Evolutionary conservation across 495 filamentous ascomycete genomes (phyloP).

Genomic region (Penicillium psychrofluorescens): DNA sequence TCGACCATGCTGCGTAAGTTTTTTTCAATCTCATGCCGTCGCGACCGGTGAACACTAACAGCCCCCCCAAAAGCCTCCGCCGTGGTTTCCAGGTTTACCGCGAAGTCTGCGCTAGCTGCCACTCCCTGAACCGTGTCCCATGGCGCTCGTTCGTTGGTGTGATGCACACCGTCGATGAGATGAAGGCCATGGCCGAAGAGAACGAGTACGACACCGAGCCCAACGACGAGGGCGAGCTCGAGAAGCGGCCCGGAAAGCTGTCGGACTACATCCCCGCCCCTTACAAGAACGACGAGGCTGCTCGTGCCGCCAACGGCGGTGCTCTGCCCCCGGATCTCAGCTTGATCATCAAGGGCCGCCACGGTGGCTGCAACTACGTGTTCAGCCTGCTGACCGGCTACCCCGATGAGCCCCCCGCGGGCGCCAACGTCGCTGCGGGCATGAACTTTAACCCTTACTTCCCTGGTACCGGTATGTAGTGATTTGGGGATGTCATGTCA

Average conservation of each 20-base stretch:
- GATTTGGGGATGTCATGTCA: neutral
- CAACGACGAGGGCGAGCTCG: conserved; percentile 95
- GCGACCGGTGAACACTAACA: conserved; percentile 19
- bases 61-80: conserved; percentile 59
- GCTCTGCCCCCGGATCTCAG: conserved; percentile 95
- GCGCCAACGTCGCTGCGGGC: conserved; percentile 69
- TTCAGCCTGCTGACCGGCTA: conserved; percentile 97
- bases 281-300: conserved; percentile 98
- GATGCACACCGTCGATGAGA: conserved; percentile 92
- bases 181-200: conserved; percentile 93
- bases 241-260: conserved; percentile 96
- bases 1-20: conserved; percentile 90
- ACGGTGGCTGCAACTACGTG: conserved; percentile 98
- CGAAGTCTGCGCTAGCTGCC: conserved; percentile 96
- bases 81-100: conserved; percentile 99
- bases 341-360: conserved; percentile 94
- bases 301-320: conserved; percentile 96
- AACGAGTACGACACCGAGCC: conserved; percentile 98
- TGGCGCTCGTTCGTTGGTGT: conserved; percentile 90
- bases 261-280: conserved; percentile 93
- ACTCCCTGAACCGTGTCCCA: conserved; percentile 89
- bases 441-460: conserved; percentile 99
- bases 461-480: conserved; percentile 73
- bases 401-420: conserved; percentile 90
- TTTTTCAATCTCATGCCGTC: conserved; percentile 5